These are phyloP conservation scores for Chamaecrista fasciculata DNA, from an alignment of 306 rosid species.

Conservation along the genomic window DNA sequence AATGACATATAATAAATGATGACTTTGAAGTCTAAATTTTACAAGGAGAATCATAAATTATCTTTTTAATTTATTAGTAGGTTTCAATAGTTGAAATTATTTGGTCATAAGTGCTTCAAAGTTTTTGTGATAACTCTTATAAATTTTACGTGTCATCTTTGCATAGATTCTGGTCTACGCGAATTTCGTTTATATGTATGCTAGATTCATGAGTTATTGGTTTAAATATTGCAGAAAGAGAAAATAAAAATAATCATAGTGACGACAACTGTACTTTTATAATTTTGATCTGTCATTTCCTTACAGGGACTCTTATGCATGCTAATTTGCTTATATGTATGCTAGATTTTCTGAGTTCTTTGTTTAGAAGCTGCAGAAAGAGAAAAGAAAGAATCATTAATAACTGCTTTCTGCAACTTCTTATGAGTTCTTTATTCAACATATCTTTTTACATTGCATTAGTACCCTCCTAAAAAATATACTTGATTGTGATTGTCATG, in stretches of 20 bases:
- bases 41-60: neutral
- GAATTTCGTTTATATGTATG: neutral
- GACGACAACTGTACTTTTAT: no score
- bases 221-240: neutral
- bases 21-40: neutral
- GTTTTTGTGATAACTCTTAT: neutral
- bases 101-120: neutral
- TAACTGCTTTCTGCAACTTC: no score
- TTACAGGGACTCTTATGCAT: neutral
- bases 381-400: no score
- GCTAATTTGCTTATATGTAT: neutral
- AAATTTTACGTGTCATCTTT: neutral
- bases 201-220: neutral
- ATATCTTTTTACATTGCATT: no score
- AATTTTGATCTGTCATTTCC: neutral
- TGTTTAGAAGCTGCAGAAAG: neutral
- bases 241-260: no score
- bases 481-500: no score
- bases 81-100: neutral
- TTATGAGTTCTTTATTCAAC: no score
- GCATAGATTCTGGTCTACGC: neutral
- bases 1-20: conserved; percentile 15
- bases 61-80: neutral
- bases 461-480: no score
- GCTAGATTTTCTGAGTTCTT: neutral